phyloP scores from a whole-genome alignment of 2,329 filamentous ascomycete genomes.

The Arthrinium phaeospermum region DNA sequence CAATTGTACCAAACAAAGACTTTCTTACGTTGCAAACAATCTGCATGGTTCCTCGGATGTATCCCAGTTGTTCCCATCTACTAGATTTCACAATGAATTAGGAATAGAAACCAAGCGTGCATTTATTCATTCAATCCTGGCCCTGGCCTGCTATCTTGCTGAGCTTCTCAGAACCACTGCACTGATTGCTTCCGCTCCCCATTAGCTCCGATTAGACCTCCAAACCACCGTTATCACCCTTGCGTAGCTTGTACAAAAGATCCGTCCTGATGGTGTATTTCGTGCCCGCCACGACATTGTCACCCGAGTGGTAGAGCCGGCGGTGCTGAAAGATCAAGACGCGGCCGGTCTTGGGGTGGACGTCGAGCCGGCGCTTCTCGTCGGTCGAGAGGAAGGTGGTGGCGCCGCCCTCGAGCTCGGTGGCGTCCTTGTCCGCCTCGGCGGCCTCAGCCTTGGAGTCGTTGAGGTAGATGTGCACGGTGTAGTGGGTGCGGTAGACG shows the following conservation, averaged over 20 bases:
- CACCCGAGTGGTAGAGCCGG: conserved; percentile 58
- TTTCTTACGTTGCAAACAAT: too few species aligned
- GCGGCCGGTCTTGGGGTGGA: conserved; percentile 62
- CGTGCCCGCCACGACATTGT: conserved; percentile 53
- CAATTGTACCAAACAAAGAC: too few species aligned
- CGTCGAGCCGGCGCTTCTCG: conserved; percentile 51
- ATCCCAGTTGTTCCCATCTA: too few species aligned
- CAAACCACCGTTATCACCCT: neutral
- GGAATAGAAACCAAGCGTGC: too few species aligned
- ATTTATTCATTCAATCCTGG: too few species aligned
- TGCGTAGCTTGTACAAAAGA: conserved; percentile 51
- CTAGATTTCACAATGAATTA: too few species aligned
- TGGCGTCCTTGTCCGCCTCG: conserved; percentile 22
- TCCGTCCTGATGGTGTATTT: conserved; percentile 66
- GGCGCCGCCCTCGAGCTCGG: conserved; percentile 56
- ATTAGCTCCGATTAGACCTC: neutral
- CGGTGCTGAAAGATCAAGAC: conserved; percentile 66
- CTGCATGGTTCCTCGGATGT: too few species aligned
- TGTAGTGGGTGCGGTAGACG: conserved; percentile 54
- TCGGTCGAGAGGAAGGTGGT: conserved; percentile 59
- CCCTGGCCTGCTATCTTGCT: too few species aligned
- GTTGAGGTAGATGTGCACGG: conserved; percentile 62
- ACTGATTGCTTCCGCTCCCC: too few species aligned
- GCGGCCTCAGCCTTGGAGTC: conserved; percentile 51
- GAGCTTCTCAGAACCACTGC: too few species aligned